Evolutionary conservation across 768 basidiomycete genomes (phyloP), one percentile per base, ranked within the genome.

Genomic region (Hericium alpestre): DNA sequence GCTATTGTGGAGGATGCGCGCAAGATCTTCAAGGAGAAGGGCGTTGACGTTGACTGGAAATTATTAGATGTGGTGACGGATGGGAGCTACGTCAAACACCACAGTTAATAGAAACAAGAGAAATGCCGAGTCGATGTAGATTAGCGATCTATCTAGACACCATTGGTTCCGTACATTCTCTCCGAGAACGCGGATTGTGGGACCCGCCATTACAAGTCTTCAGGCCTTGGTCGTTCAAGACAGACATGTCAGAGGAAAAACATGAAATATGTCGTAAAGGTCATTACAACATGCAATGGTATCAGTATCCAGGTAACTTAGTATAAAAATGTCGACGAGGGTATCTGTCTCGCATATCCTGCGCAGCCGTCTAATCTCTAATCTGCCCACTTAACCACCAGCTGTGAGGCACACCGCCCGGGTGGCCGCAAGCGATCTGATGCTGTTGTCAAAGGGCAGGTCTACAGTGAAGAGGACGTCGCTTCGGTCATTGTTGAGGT

Each of bases 381-480:
- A 15, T 39, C 12, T 40, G 22, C 16, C 23, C 25, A 22, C 39
- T 41, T 53, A 63, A 18, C 62, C 57, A 39, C 58, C 59, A 37
- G 93, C 92, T 7, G 90, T 93, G 64, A 97, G 74, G 71, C 93
- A 96, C 48, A 93, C 89, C 9, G 92, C 93, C 51, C 93, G 76
- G 74, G 90, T 93, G 27, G 90, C 83, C 11, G 92, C 88, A 61
- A 90, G 69, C 39, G 84, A 76, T 32, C 82, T 78, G 0, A 83
- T 82, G 43, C 75, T 78, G 59, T 70, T 77, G 59, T 87, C 86
- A 62, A 92, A 87, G 18, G 88, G 86, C 56, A 98, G 69, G 63
- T 90, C 81, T 38, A 95, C 85, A 1, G 89, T 92, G 74, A 96
- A 94, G 65, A 98, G 72, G 38, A 95, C 89, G 65, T 93, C 90